Conservation (phyloP, 495 filamentous ascomycete species). For the Sordaria brevicollis region DNA sequence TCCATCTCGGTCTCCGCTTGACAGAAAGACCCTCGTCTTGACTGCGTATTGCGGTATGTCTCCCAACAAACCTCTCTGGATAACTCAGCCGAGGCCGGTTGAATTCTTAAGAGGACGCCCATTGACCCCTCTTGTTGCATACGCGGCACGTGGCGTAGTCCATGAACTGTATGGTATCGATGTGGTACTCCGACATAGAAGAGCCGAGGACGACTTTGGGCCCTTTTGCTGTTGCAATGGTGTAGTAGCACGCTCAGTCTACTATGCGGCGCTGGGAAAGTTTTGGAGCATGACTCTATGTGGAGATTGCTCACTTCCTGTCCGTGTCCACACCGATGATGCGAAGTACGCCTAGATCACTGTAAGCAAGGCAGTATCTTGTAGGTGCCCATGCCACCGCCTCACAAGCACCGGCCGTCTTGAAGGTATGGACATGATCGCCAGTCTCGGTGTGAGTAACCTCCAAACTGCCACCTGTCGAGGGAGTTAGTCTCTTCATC, state of each 20-base stretch:
- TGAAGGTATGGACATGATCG: slow-evolving; percentile 71
- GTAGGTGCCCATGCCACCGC: slow-evolving; percentile 85
- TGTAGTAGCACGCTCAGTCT: background rate
- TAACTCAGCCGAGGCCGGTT: background rate
- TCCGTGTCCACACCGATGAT: slow-evolving; percentile 56
- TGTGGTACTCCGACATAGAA: background rate
- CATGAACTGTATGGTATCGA: background rate
- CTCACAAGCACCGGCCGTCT: slow-evolving; percentile 51
- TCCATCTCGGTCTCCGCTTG: background rate
- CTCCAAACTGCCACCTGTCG: slow-evolving; percentile 45
- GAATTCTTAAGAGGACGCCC: background rate
- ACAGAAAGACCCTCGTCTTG: background rate
- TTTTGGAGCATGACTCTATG: background rate
- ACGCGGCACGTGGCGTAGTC: background rate
- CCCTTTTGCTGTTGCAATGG: background rate
- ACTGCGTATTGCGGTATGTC: background rate
- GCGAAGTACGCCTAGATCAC: slow-evolving; percentile 69
- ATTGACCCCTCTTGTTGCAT: background rate
- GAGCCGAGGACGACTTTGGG: background rate
- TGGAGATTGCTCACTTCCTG: slow-evolving; percentile 21
- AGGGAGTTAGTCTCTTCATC: background rate
- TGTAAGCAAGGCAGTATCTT: slow-evolving; percentile 82
- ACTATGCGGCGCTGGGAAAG: background rate
- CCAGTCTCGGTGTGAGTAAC: slow-evolving; percentile 82
- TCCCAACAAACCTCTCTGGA: background rate